Base-by-base conservation (phyloP, 257 asterid genomes). In the Solanum dulcamara region DNA sequence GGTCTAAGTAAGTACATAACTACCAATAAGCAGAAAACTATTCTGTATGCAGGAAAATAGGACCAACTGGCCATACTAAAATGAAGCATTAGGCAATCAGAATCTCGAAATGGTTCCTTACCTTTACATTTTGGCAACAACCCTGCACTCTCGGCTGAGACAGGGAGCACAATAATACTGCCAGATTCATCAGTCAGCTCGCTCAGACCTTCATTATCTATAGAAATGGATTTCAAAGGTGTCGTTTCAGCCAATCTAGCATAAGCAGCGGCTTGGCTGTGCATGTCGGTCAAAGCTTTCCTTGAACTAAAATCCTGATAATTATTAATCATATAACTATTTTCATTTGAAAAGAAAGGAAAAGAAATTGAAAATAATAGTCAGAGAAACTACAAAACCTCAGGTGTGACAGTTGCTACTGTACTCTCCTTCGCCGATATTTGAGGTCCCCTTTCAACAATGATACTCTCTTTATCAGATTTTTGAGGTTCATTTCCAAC, bases 101-200 rank as follows among this genome's bases (percentile, higher is more conserved):
- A 14, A 84, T 55, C 55, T 22, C 1, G 4, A n/a, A 33, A 60
- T 62, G 15, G 26, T 3, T 57, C 42, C 10, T n/a, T 83, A 93
- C 98, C 98, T 90, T 86, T 91, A 55, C 86, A 89, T 71, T 71
- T 66, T 53, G 98, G 96, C 93, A 96, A 88, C 88, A 96, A 79
- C 87, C 94, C 93, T 0, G 98, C 94, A 86, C 89, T 89, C 91
- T 96, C 94, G 74, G 99, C 98, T 85, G 98, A 96, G 87, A 93
- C 92, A 75, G 97, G 98, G 81, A 94, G 93, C 88, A 96, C 91
- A 51, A 90, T 75, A 86, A 94, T 88, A 85, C 89, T 92, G 55
- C 98, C 97, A 85, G 96, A 96, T 70, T 92, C 98, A 86, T 96
- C 96, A 60, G 90, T 91, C 70, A 96, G 87, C 92, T 95, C 97